These are phyloP conservation scores for Ilyonectria sp. DNA, from an alignment of 2,329 filamentous ascomycete genomes.

Conservation along the genomic window DNA sequence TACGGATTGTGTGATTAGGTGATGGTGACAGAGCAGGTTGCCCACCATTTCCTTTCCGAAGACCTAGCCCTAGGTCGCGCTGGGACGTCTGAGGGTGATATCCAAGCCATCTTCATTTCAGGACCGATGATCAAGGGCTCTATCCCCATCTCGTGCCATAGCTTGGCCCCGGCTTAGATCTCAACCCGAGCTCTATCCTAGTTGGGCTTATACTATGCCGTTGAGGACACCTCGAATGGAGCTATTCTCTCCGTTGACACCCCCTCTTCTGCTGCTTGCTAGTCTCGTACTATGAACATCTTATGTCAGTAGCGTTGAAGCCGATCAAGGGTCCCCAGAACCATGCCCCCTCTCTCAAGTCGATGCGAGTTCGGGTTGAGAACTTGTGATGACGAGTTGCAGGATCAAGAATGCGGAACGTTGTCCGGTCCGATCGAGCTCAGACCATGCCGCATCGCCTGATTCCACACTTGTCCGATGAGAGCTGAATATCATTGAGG, in stretches of 20 bases:
- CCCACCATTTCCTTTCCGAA: slow-evolving; percentile 31
- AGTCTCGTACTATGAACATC: slow-evolving; percentile 33
- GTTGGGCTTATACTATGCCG: slow-evolving; percentile 36
- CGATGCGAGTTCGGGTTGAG: slow-evolving; percentile 22
- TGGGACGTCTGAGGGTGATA: slow-evolving; percentile 29
- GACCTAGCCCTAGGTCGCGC: slow-evolving; percentile 34
- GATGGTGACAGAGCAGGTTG: slow-evolving; percentile 16
- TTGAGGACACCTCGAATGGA: slow-evolving; percentile 29
- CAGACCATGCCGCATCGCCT: slow-evolving; percentile 27
- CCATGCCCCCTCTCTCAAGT: slow-evolving; percentile 9
- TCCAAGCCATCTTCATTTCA: slow-evolving; percentile 32
- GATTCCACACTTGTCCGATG: slow-evolving; percentile 24
- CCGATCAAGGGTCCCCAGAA: slow-evolving; percentile 18
- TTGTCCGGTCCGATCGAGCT: slow-evolving; percentile 16
- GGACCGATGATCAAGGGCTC: slow-evolving; percentile 28
- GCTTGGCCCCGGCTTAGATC: slow-evolving; percentile 40
- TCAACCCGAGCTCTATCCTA: slow-evolving; percentile 23
- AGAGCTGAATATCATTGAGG: slow-evolving; percentile 36
- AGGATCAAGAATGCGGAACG: slow-evolving; percentile 5
- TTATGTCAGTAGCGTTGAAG: slow-evolving; percentile 27
- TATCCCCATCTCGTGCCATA: slow-evolving; percentile 25
- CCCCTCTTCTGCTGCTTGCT: slow-evolving; percentile 15
- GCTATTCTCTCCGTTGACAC: slow-evolving; percentile 35
- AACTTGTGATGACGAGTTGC: slow-evolving; percentile 24
- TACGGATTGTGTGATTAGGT: slow-evolving; percentile 27